These are phyloP conservation scores for Jackrogersella multiformis DNA, from an alignment of 495 filamentous ascomycete genomes.

Conservation along the genomic window DNA sequence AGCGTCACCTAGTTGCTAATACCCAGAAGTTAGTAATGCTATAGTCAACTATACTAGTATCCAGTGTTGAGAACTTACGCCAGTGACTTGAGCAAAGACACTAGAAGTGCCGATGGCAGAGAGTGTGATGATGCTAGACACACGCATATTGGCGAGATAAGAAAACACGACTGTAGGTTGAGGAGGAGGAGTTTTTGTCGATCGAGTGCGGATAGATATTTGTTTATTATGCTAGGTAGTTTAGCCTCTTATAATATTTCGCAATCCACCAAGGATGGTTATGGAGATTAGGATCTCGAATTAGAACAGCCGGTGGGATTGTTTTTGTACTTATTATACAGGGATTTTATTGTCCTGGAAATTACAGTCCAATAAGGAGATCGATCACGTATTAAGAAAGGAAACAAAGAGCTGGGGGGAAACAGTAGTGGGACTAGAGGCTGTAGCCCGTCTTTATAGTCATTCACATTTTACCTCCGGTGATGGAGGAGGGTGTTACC, in stretches of 20 bases:
- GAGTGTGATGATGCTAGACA: conserved; percentile 48
- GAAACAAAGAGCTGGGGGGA: conserved; percentile 22
- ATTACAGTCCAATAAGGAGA: background rate
- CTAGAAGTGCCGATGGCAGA: conserved; percentile 51
- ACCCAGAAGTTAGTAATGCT: conserved; percentile 33
- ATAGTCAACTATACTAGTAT: background rate
- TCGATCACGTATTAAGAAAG: conserved; percentile 10
- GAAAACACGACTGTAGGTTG: background rate
- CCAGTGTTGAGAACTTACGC: conserved; percentile 43
- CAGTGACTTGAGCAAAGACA: conserved; percentile 52
- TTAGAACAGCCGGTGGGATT: conserved; percentile 5
- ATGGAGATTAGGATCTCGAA: conserved; percentile 4
- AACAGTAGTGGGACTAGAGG: conserved; percentile 4
- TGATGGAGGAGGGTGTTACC: conserved; percentile 26
- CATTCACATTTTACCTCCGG: conserved; percentile 5
- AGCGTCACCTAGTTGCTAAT: conserved; percentile 62
- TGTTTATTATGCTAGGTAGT: conserved; percentile 23
- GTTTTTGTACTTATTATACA: conserved; percentile 15
- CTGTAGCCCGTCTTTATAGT: conserved; percentile 33
- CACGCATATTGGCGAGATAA: conserved; percentile 51
- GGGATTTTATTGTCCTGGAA: conserved; percentile 1
- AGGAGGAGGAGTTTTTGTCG: conserved; percentile 1
- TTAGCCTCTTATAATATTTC: conserved; percentile 8
- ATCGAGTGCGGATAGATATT: background rate
- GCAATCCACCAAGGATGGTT: conserved; percentile 6